phyloP scores from a whole-genome alignment of 148 eudicot species.

The Vaccinium macrocarpon region DNA sequence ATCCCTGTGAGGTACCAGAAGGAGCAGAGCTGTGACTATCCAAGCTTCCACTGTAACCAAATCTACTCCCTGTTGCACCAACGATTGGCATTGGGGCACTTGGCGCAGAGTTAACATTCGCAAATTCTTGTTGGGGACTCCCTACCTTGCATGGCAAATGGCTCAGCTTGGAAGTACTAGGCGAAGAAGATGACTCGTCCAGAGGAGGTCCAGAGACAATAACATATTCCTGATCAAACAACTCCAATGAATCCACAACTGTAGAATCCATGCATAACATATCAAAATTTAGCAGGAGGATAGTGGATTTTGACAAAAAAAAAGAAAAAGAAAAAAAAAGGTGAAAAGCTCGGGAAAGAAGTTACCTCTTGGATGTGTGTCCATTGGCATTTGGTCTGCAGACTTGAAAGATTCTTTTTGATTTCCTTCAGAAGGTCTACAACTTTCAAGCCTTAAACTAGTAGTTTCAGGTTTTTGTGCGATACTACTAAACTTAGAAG shows the following conservation, averaged over 20 bases:
- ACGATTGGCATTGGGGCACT: slow-evolving; percentile 53
- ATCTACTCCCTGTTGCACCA: slow-evolving; percentile 42
- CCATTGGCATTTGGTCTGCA: slow-evolving; percentile 40
- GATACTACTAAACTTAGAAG: slow-evolving; percentile 32
- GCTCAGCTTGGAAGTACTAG: slow-evolving; percentile 47
- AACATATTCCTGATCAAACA: slow-evolving; percentile 87
- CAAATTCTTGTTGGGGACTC: slow-evolving; percentile 37
- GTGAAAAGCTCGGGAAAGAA: neutral
- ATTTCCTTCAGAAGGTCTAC: slow-evolving; percentile 37
- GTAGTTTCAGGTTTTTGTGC: slow-evolving; percentile 35
- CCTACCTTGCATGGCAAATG: slow-evolving; percentile 41
- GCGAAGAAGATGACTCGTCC: slow-evolving; percentile 57
- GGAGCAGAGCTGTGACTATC: slow-evolving; percentile 72
- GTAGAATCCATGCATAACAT: slow-evolving; percentile 22
- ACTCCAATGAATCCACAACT: slow-evolving; percentile 74
- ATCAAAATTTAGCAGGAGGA: slow-evolving; percentile 14
- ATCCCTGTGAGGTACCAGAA: slow-evolving; percentile 59
- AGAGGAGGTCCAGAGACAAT: slow-evolving; percentile 68
- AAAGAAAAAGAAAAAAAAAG: neutral
- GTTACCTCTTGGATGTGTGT: slow-evolving; percentile 52
- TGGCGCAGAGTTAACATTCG: slow-evolving; percentile 30
- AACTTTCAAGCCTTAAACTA: slow-evolving; percentile 38
- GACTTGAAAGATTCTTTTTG: slow-evolving; percentile 38
- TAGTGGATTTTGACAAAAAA: neutral
- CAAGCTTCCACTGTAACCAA: slow-evolving; percentile 37